phyloP scores from a whole-genome alignment of 441 rosid genomes.

The Corymbia calophylla region DNA sequence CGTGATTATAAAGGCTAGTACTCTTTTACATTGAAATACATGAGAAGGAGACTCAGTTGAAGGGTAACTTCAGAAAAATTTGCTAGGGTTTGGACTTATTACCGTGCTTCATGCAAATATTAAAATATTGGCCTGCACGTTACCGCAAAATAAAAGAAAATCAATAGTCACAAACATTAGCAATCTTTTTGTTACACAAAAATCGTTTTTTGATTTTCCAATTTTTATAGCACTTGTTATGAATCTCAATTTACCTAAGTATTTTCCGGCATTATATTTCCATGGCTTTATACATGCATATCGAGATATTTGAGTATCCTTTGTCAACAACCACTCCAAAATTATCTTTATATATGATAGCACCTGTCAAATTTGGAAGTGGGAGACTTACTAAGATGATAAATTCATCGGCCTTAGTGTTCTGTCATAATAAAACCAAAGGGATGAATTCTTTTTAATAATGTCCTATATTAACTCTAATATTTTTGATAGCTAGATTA shows the following conservation, averaged over 20 bases:
- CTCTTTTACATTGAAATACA: not conserved
- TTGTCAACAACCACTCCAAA: not conserved
- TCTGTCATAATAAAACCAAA: not conserved
- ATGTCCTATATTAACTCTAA: accelerated
- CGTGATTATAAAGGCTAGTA: not conserved
- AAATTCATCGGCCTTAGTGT: not conserved
- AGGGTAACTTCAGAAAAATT: not conserved
- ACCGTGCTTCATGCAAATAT: not conserved
- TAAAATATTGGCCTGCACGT: not conserved
- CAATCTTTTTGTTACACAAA: not conserved
- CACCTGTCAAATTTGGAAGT: not conserved
- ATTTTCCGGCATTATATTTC: not conserved
- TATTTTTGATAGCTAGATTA: not conserved
- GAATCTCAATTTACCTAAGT: not conserved
- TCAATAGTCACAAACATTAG: accelerated
- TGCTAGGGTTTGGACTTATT: not conserved
- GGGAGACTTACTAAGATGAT: not conserved
- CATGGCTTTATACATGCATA: not conserved
- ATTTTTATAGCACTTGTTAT: accelerated
- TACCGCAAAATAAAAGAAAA: not conserved
- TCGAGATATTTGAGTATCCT: not conserved
- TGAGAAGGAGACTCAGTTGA: not conserved
- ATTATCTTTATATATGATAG: not conserved
- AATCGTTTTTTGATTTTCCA: not conserved
- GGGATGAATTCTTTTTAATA: not conserved